These are phyloP conservation scores for Colletotrichum sublineola DNA, from an alignment of 2,329 filamentous ascomycete genomes.

Conservation along the genomic window DNA sequence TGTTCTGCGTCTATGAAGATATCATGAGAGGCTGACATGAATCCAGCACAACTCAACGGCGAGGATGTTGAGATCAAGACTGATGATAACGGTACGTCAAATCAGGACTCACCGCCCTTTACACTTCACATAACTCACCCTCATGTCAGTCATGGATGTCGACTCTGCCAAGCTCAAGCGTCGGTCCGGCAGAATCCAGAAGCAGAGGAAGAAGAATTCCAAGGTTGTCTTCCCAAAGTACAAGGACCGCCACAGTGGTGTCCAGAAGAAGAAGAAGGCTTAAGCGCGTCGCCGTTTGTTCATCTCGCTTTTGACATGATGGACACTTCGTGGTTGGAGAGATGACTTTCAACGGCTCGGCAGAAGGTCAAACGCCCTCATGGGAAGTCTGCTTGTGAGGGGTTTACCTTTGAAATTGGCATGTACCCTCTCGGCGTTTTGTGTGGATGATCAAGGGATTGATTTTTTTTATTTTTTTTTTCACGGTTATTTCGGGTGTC, in stretches of 20 bases:
- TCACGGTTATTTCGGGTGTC: slow-evolving; percentile 4
- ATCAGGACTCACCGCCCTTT: slow-evolving; percentile 6
- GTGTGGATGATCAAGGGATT: slow-evolving; percentile 21
- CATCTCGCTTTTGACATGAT: not conserved
- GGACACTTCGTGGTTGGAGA: not conserved
- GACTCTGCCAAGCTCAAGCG: slow-evolving; percentile 59
- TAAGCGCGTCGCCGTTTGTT: not conserved
- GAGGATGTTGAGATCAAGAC: slow-evolving; percentile 48
- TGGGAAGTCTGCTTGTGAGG: not conserved
- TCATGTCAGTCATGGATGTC: slow-evolving; percentile 68
- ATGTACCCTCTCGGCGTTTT: slow-evolving; percentile 24
- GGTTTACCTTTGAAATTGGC: not conserved
- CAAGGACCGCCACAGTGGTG: slow-evolving; percentile 60
- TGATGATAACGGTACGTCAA: slow-evolving; percentile 38
- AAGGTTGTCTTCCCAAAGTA: slow-evolving; percentile 73
- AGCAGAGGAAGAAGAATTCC: slow-evolving; percentile 67
- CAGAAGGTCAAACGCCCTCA: not conserved
- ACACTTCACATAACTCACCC: slow-evolving; percentile 45
- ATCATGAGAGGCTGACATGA: slow-evolving; percentile 35
- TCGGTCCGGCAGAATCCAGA: slow-evolving; percentile 64
- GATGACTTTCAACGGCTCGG: not conserved
- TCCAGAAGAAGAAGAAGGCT: slow-evolving; percentile 59
- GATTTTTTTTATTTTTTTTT: not conserved
- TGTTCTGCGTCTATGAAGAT: not conserved
- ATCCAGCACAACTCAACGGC: slow-evolving; percentile 47